Base-by-base conservation (phyloP, 176 grass and related monocot species). In the Oryza officinalis region DNA sequence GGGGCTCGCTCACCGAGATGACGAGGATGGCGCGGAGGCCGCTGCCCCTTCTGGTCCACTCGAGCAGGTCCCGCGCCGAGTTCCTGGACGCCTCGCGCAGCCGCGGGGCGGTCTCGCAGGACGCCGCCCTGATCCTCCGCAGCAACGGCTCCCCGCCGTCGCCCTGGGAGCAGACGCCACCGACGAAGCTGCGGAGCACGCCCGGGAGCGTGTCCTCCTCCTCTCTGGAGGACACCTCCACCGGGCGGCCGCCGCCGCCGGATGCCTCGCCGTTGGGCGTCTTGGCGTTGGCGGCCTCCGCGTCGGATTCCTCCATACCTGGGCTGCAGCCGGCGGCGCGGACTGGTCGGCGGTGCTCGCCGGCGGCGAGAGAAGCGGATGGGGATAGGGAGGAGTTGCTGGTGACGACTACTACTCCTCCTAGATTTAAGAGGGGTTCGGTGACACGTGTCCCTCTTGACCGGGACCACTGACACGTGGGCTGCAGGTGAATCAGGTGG, bases 1-100 rank as follows among this genome's bases (percentile, higher is more conserved):
- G 33, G 33, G n/a, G 64, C 87, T 77, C 15, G 4, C 52, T 57
- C 47, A 98, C 96, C 74, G 96, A 96, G 86, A 99, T 94, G 86
- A 99, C 93, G 68, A 96, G 84, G 64, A 99, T 85, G 52, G 93
- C 87, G 82, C 93, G 96, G 65, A 96, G 81, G 52, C 91, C 57
- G 76, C 87, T 87, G 73, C 96, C 96, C 50, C 71, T 83, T 60
- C 84, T 83, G 76, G 91, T 96, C 93, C 96, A 99, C 69, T 83
- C 73, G 22, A 94, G 44, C 71, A 99, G 89, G 65, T 96, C 87
- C 31, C 79, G 60, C 3, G 86, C 91, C 4, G 91, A 92, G 80
- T 92, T 96, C 80, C 83, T 77, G 14, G 89, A 96, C 71, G 93
- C 96, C 4, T 83, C 87, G 28, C 77, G 80, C 72, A 99, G 67